These are phyloP conservation scores for Hebeloma cylindrosporum DNA, from an alignment of 768 basidiomycete species.

Conservation along the genomic window DNA sequence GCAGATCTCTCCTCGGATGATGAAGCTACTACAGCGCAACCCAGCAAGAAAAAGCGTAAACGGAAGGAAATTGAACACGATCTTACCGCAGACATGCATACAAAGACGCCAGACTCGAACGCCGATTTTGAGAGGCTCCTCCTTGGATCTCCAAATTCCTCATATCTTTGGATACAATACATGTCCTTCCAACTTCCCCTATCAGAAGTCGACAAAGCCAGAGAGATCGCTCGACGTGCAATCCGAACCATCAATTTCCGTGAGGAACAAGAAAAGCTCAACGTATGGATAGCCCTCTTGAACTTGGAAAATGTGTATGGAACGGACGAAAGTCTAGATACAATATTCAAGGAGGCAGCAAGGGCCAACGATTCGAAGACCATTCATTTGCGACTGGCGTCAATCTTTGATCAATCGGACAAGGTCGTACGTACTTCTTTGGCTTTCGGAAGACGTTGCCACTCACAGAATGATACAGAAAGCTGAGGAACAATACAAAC, in stretches of 20 bases:
- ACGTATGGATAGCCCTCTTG: slow-evolving; percentile 95
- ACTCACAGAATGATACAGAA: slow-evolving; percentile 46
- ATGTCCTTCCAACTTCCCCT: slow-evolving; percentile 98
- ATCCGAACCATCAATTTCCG: slow-evolving; percentile 88
- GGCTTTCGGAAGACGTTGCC: not conserved
- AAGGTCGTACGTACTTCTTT: slow-evolving; percentile 63
- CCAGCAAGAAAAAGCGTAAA: slow-evolving; percentile 58
- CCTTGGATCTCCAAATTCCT: slow-evolving; percentile 93
- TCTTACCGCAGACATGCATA: slow-evolving; percentile 85
- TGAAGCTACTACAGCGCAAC: slow-evolving; percentile 47
- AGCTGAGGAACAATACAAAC: slow-evolving; percentile 90
- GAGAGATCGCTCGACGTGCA: slow-evolving; percentile 82
- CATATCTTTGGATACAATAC: slow-evolving; percentile 98
- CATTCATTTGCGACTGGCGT: slow-evolving; percentile 78
- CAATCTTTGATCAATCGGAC: slow-evolving; percentile 80
- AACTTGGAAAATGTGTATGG: slow-evolving; percentile 96
- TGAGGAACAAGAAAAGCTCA: slow-evolving; percentile 94
- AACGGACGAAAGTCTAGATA: slow-evolving; percentile 74
- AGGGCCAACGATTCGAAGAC: slow-evolving; percentile 92
- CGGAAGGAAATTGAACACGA: slow-evolving; percentile 76
- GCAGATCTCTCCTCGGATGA: slow-evolving; percentile 42
- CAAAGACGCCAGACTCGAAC: slow-evolving; percentile 83
- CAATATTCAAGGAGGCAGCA: slow-evolving; percentile 87
- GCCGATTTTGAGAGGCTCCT: slow-evolving; percentile 93
- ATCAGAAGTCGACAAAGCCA: slow-evolving; percentile 95